Evolutionary conservation across 2,329 filamentous ascomycete genomes (phyloP).

Genomic region (Karstenula rhodostoma): DNA sequence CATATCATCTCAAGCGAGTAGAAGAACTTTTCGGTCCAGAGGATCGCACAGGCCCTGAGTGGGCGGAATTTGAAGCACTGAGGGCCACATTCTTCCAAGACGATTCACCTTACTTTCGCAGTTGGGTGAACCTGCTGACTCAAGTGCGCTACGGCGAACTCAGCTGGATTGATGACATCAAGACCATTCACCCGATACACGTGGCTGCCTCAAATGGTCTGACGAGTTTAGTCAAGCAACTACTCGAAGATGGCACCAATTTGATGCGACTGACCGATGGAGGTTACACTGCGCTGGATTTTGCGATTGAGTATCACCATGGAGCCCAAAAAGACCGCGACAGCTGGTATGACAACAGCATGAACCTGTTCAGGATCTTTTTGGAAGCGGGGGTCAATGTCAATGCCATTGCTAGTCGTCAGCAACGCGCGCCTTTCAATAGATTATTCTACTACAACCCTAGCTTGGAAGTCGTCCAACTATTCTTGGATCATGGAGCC

Average conservation of each 20-base stretch:
- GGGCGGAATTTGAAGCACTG: not conserved
- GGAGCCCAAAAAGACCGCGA: not conserved
- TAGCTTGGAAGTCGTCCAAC: not conserved
- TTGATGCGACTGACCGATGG: slow-evolving; percentile 1
- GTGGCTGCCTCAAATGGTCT: not conserved
- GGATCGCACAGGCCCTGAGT: not conserved
- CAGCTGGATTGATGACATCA: not conserved
- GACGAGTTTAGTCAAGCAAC: not conserved
- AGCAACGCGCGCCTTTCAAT: not conserved
- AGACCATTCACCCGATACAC: not conserved
- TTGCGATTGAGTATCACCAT: not conserved
- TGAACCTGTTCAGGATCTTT: not conserved
- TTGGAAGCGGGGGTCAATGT: not conserved
- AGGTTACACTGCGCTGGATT: slow-evolving; percentile 4
- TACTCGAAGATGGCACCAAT: not conserved
- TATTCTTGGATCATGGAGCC: not conserved
- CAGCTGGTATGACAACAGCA: not conserved
- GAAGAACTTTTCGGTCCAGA: not conserved
- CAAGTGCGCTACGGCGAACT: not conserved
- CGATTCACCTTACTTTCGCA: not conserved
- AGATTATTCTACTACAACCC: slow-evolving; percentile 3
- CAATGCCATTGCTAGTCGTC: not conserved
- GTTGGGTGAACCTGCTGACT: slow-evolving; percentile 3
- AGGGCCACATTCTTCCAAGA: not conserved
- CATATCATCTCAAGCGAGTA: slow-evolving; percentile 1